phyloP scores from a whole-genome alignment of 768 basidiomycete species.

The Suillus occidentalis region DNA sequence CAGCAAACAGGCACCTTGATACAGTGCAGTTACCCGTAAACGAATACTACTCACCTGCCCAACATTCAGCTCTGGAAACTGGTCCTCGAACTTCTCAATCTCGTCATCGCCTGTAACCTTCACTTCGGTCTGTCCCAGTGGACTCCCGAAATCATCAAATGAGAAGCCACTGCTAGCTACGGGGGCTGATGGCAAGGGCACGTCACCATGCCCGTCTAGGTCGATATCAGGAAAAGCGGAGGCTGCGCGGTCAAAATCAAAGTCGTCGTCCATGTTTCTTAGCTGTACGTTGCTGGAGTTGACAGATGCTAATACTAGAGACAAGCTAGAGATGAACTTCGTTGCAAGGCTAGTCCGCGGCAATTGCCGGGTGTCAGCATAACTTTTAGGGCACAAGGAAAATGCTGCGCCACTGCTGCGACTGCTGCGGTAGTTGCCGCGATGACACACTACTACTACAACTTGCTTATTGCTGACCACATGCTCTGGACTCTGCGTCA shows the following conservation, averaged over 20 bases:
- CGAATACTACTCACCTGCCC: slow-evolving; percentile 34
- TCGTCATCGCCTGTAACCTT: slow-evolving; percentile 86
- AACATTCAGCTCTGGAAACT: slow-evolving; percentile 80
- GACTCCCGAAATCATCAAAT: slow-evolving; percentile 63
- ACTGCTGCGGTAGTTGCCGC: too few species aligned
- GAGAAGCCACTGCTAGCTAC: slow-evolving; percentile 51
- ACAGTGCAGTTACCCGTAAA: not conserved
- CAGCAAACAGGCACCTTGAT: slow-evolving; percentile 12
- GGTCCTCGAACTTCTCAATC: slow-evolving; percentile 80
- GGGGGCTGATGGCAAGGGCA: slow-evolving; percentile 41
- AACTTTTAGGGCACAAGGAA: too few species aligned
- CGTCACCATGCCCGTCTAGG: slow-evolving; percentile 62
- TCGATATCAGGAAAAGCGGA: slow-evolving; percentile 86
- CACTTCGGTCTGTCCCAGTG: slow-evolving; percentile 47
- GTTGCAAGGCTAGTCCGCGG: not conserved
- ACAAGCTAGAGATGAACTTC: not conserved
- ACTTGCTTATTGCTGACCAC: too few species aligned
- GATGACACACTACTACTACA: too few species aligned
- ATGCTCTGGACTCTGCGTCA: too few species aligned
- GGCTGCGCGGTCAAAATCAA: slow-evolving; percentile 82
- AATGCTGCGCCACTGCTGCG: too few species aligned
- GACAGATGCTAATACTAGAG: not conserved
- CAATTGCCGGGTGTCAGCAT: not conserved
- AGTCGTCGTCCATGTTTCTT: slow-evolving; percentile 46
- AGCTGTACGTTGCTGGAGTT: not conserved